A percentile compares a stretch with the other conserved stretches of the same genome.
These are phyloP conservation scores for Inonotus hispidus DNA, from an alignment of 1,284 basidiomycete genomes.

Conservation along the genomic window DNA sequence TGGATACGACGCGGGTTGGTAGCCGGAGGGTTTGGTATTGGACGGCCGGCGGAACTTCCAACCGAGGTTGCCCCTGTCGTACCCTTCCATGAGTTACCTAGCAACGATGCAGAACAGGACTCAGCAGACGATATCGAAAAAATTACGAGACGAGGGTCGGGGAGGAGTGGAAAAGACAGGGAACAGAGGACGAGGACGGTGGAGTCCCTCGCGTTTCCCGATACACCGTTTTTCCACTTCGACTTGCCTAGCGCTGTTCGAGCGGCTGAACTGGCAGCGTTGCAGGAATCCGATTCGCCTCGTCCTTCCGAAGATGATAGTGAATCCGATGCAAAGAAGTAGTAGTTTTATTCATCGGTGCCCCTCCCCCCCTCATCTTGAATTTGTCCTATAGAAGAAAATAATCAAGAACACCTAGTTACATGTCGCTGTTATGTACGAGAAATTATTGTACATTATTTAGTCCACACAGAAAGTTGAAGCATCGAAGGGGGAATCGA, in stretches of 20 bases:
- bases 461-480: too few relatives aligned
- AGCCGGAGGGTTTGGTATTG: conserved; percentile 81
- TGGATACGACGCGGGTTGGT: conserved; percentile 91
- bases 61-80: conserved; percentile 74
- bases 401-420: too few relatives aligned
- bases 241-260: conserved; percentile 71
- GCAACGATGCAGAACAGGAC: conserved; percentile 21
- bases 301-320: conserved; percentile 4
- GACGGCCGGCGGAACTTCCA: conserved; percentile 38
- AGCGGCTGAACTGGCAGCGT: conserved; percentile 49
- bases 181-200: conserved; percentile 20
- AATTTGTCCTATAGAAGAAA: too few relatives aligned
- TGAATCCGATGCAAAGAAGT: not conserved
- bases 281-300: not conserved
- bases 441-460: too few relatives aligned
- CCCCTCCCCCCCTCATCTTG: too few relatives aligned
- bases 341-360: not conserved
- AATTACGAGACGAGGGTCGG: conserved; percentile 5
- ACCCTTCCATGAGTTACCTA: conserved; percentile 45
- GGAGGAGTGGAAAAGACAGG: not conserved
- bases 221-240: conserved; percentile 86
- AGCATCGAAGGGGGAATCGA: too few relatives aligned
- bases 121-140: conserved; percentile 20
- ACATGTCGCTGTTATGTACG: too few relatives aligned
- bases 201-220: conserved; percentile 33